Base-by-base conservation (phyloP, 345 rosid species). In the Brassica napus region DNA sequence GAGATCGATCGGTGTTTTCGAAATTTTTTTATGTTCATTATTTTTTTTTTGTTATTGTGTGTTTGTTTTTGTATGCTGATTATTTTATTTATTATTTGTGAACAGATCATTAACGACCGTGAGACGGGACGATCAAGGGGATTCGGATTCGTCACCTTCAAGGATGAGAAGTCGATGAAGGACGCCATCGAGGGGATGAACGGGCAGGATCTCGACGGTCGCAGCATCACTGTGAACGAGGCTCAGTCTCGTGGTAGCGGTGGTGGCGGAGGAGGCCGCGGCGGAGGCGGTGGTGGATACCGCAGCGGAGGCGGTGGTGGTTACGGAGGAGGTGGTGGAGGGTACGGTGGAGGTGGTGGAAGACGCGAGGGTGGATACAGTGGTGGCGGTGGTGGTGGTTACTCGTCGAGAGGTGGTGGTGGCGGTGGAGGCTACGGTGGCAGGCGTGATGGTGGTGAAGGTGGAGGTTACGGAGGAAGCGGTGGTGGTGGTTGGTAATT, bases 141-240 rank as follows among this genome's bases (percentile, higher is more conserved):
- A 0, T 94, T 92, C 7, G 97, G 97, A 26, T 94, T 94, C 77
- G 97, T 94, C 0, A 92, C 98, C 0, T 94, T 92, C 87, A 79
- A 69, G 39, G 89, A 87, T 21, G 97, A 94, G 89, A 86, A 92
- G 83, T 7, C 97, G 2, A 91, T 92, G 97, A 85, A 84, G 75
- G 98, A 94, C 4, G 98, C 97, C 0, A 94, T 94, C 0, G 93
- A 92, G 15, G 95, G 88, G 3, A 94, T 94, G 98, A 91, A 94
- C 77, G 97, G 97, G 0, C 95, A 87, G 74, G 82, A 90, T 44
- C 97, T 94, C 0, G 97, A 94, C n/a, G 97, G 93, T 2, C 89
- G 98, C 39, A 89, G 78, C 75, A 94, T 94, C 42, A 94, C 97
- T 0, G 95, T 94, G 0, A 92, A 94, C 81, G 94, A 94, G 75